A percentile compares a stretch with the other conserved stretches of the same genome.
Evolutionary conservation across 176 grass and related monocot genomes (phyloP).

Genomic region (Sorghum bicolor): DNA sequence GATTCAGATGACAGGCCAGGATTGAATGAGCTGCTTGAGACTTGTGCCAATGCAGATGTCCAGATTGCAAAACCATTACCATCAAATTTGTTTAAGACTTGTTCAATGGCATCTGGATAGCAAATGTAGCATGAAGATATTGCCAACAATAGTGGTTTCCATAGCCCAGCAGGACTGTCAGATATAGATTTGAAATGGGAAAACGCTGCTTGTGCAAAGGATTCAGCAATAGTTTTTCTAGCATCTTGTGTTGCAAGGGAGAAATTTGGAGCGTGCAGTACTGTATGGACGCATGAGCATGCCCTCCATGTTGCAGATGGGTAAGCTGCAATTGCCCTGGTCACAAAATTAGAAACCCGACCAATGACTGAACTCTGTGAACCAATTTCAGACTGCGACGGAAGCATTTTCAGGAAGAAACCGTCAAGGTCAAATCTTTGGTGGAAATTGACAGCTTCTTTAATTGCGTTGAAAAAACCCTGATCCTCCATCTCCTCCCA

Average conservation of each 20-base stretch:
- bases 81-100: conserved; percentile 44
- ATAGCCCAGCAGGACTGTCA: conserved; percentile 53
- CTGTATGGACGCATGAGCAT: conserved; percentile 69
- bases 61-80: conserved; percentile 48
- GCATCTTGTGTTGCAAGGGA: conserved; percentile 33
- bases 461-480: conserved; percentile 67
- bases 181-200: conserved; percentile 49
- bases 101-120: conserved; percentile 67
- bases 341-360: conserved; percentile 67
- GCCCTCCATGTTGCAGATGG: conserved; percentile 82
- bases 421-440: conserved; percentile 48
- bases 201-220: conserved; percentile 57
- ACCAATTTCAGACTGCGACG: conserved; percentile 31
- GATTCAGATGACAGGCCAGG: conserved; percentile 58
- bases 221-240: conserved; percentile 44
- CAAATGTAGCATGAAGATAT: conserved; percentile 80
- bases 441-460: conserved; percentile 68
- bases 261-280: conserved; percentile 62
- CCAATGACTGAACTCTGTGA: conserved; percentile 53
- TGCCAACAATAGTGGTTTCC: conserved; percentile 63
- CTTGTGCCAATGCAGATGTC: conserved; percentile 56
- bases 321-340: conserved; percentile 61
- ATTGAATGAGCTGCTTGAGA: conserved; percentile 63
- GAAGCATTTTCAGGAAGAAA: conserved; percentile 53
- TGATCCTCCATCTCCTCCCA: conserved; percentile 95